Conservation (phyloP, 495 filamentous ascomycete genomes). For the Acidomyces sp. region DNA sequence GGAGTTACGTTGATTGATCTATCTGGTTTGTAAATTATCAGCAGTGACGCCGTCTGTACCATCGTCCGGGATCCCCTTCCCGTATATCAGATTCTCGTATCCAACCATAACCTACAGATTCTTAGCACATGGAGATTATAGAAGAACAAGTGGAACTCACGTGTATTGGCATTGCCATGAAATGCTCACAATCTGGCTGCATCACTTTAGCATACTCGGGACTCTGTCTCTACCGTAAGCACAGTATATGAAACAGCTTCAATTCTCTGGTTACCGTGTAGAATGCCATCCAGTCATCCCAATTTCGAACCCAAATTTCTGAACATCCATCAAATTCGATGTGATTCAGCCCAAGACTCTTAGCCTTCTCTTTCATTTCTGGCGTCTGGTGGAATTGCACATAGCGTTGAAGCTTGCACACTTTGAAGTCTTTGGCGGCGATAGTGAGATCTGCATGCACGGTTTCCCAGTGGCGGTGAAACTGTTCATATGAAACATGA, state of each 20-base stretch:
- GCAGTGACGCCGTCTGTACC: conserved; percentile 9
- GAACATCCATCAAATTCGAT: conserved; percentile 24
- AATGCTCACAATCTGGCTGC: conserved; percentile 20
- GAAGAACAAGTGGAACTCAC: neutral
- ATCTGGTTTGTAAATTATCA: conserved; percentile 3
- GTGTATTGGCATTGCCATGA: conserved; percentile 21
- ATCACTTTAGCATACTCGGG: conserved; percentile 14
- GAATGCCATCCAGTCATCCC: conserved; percentile 25
- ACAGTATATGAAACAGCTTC: too few relatives aligned
- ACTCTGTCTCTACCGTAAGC: conserved; percentile 1
- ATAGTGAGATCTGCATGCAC: conserved; percentile 25
- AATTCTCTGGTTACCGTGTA: conserved; percentile 14
- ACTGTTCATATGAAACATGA: conserved; percentile 25
- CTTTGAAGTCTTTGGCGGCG: conserved; percentile 20
- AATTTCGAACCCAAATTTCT: conserved; percentile 23
- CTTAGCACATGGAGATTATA: neutral
- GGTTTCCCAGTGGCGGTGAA: conserved; percentile 25
- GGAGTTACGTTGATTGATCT: neutral
- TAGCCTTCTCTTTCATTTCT: conserved; percentile 23
- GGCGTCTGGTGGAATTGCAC: conserved; percentile 23
- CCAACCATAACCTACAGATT: conserved; percentile 20
- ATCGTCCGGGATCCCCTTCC: conserved; percentile 5
- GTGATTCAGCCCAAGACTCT: conserved; percentile 21
- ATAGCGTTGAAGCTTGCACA: conserved; percentile 24
- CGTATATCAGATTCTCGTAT: conserved; percentile 13